phyloP scores from a whole-genome alignment of 371 early-diverging fungal genomes.

The Rhizopus delemar region DNA sequence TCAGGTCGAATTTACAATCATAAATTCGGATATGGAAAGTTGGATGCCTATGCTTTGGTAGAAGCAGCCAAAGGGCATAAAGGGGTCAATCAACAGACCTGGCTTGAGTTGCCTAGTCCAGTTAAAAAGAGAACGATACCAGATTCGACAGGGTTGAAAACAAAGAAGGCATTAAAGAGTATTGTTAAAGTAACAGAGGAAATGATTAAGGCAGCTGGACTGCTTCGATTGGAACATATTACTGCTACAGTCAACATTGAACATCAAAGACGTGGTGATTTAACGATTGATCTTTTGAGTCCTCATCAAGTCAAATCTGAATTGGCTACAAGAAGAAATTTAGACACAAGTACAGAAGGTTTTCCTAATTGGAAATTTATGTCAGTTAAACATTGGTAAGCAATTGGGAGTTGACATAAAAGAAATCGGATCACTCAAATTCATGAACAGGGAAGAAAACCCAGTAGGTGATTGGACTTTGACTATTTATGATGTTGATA shows the following conservation, averaged over 20 bases:
- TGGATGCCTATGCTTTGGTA: constrained; percentile 82
- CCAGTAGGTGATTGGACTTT: constrained; percentile 85
- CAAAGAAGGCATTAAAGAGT: constrained; percentile 39
- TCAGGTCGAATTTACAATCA: constrained; percentile 77
- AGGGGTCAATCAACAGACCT: constrained; percentile 71
- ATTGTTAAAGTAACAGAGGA: constrained; percentile 48
- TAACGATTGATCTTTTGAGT: constrained; percentile 75
- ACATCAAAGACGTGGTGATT: constrained; percentile 81
- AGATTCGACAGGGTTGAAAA: constrained; percentile 34
- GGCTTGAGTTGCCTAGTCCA: constrained; percentile 44
- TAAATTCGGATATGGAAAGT: constrained; percentile 90
- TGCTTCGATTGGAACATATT: constrained; percentile 80
- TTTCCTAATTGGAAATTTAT: constrained; percentile 92
- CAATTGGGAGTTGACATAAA: no score
- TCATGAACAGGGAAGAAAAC: constrained; percentile 68
- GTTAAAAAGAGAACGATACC: constrained; percentile 62
- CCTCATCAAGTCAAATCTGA: constrained; percentile 72
- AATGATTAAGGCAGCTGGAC: constrained; percentile 51
- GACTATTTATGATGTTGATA: constrained; percentile 58
- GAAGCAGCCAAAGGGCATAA: constrained; percentile 72
- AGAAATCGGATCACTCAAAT: no score
- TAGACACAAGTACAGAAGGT: constrained; percentile 70
- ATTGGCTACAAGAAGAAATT: constrained; percentile 66
- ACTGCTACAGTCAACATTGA: constrained; percentile 82
- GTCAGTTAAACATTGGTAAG: constrained; percentile 93